Conservation (phyloP, 1,284 basidiomycete species). For the Austropuccinia psidii region DNA sequence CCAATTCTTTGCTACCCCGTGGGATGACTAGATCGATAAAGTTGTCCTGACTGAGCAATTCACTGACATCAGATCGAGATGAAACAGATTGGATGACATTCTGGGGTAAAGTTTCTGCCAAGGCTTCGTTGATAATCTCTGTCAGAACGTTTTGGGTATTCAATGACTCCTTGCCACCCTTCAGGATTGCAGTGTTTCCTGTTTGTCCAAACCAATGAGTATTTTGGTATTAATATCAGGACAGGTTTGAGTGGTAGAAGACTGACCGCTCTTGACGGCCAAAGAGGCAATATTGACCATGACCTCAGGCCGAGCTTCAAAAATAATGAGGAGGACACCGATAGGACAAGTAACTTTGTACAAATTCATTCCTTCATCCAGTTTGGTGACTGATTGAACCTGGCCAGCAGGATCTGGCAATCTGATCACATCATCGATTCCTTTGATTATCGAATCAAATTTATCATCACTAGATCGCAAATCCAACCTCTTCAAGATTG, state of each 20-base stretch:
- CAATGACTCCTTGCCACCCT: slow-evolving; percentile 90
- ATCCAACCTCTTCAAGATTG: slow-evolving; percentile 78
- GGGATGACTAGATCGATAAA: slow-evolving; percentile 98
- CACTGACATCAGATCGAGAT: slow-evolving; percentile 82
- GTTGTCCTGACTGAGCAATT: slow-evolving; percentile 72
- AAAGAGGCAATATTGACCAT: slow-evolving; percentile 94
- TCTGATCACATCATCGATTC: slow-evolving; percentile 73
- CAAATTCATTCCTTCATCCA: slow-evolving; percentile 78
- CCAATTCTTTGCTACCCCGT: slow-evolving; percentile 83
- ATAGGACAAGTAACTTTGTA: slow-evolving; percentile 95
- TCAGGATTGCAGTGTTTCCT: slow-evolving; percentile 91
- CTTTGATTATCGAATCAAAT: slow-evolving; percentile 88
- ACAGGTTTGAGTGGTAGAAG: too few species aligned
- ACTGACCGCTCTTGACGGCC: slow-evolving; percentile 86
- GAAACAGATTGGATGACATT: slow-evolving; percentile 87
- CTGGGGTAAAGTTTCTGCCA: slow-evolving; percentile 64
- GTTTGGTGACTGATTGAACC: slow-evolving; percentile 75
- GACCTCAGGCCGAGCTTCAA: slow-evolving; percentile 95
- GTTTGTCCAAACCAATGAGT: background rate
- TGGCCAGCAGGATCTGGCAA: slow-evolving; percentile 79
- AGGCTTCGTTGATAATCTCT: slow-evolving; percentile 68
- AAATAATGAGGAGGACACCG: slow-evolving; percentile 91
- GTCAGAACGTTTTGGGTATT: slow-evolving; percentile 68
- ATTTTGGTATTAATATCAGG: background rate
- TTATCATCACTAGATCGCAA: slow-evolving; percentile 70